These are phyloP conservation scores for Cicer chorassanicum DNA, from an alignment of 306 rosid species.

Conservation along the genomic window DNA sequence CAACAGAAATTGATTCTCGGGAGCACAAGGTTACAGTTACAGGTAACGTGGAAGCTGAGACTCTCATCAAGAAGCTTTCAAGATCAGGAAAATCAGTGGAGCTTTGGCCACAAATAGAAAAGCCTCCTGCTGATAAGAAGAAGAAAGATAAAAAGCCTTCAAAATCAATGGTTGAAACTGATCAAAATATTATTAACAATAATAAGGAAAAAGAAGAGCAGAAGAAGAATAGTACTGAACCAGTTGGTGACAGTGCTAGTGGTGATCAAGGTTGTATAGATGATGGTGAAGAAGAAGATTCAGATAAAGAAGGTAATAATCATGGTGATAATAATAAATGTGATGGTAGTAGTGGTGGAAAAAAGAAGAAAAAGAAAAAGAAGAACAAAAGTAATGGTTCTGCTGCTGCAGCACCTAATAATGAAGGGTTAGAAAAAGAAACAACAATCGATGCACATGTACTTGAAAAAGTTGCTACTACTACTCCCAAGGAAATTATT, in stretches of 20 bases:
- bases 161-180: conserved; percentile 55
- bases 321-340: conserved; percentile 33
- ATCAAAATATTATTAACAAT: not conserved
- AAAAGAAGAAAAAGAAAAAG: conserved; percentile 74
- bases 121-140: conserved; percentile 50
- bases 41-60: conserved; percentile 79
- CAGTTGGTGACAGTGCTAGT: not conserved
- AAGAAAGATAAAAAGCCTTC: conserved; percentile 54
- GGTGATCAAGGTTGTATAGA: conserved; percentile 31
- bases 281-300: conserved; percentile 22
- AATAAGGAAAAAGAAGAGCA: conserved; percentile 39
- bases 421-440: conserved; percentile 46
- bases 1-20: conserved; percentile 65
- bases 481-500: conserved; percentile 39
- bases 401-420: conserved; percentile 33
- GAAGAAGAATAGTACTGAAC: conserved; percentile 44
- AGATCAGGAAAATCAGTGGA: conserved; percentile 80
- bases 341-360: conserved; percentile 44
- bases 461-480: conserved; percentile 23
- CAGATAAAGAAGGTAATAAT: conserved; percentile 25
- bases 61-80: conserved; percentile 73
- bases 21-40: conserved; percentile 87
- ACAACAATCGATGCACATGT: conserved; percentile 35
- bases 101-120: conserved; percentile 63
- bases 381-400: conserved; percentile 63